Evolutionary conservation across 768 basidiomycete genomes (phyloP), one percentile per base, ranked within the genome.

Genomic region (Filobasidium floriforme): DNA sequence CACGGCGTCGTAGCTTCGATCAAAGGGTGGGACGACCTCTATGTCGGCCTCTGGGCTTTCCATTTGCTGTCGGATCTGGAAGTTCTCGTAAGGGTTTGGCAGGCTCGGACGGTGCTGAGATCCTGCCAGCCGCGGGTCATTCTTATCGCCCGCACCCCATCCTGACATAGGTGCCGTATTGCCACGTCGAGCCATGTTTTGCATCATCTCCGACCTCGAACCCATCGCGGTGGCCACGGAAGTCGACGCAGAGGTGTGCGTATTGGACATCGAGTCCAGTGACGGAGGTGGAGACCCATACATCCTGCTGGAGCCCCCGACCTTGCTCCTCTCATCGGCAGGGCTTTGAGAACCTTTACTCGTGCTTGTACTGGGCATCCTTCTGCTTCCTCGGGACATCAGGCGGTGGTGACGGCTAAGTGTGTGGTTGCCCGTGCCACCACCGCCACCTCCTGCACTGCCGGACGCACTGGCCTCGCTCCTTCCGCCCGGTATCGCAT

Each of bases 361-460:
- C 12, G 67, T 61, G 28, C 63, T 68, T 1, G 63, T 55, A 41
- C 63, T 68, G n/a, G 67, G 67, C 52, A 68, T 32, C 51, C 63
- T n/a, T 22, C 62, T 40, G n/a, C 63, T 51, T 28, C 32, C 26
- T 14, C 40, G n/a, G 24, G 63, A 63, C 32, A 63, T 22, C 62
- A 63, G 18, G 7, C 54, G 15, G 15, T 51, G 26, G 44, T 65
- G 52, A 1, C 63, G 54, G 26, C 29, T 57, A 15, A 57, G 29
- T 7, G 24, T 57, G 26, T 57, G 54, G 22, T 49, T 49, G 22
- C 46, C 46, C 5, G 54, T 32, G 7, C 54, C 54, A 15, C 54
- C 32, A 24, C 54, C 54, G 29, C 54, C 32, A 24, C 54, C 54
- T 14, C 54, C 26, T 7, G 29, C 54, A 32, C 54, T 57, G 24